Conservation (phyloP, 352 stramenopile genomes). For the Pythium graminicola region DNA sequence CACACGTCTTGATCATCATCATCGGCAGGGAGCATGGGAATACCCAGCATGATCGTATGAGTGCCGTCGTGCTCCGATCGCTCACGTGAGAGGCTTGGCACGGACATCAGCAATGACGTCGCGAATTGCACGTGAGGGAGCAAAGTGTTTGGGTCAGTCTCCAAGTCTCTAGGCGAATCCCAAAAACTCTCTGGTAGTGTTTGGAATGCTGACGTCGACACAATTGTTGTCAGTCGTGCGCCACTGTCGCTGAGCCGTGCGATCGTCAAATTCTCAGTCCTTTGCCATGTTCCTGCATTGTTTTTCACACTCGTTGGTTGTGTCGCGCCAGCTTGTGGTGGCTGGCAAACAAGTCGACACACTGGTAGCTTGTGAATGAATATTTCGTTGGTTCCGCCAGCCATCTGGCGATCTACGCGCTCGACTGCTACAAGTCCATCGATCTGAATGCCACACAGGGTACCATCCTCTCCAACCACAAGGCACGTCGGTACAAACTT, state of each 20-base stretch:
- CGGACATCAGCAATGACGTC: slow-evolving; percentile 7
- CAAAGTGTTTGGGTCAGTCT: neutral
- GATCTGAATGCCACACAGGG: slow-evolving; percentile 28
- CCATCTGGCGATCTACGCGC: slow-evolving; percentile 1
- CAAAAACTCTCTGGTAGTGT: slow-evolving; percentile 17
- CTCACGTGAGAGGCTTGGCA: slow-evolving; percentile 16
- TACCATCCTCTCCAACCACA: slow-evolving; percentile 1
- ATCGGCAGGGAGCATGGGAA: slow-evolving; percentile 26
- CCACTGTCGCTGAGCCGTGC: slow-evolving; percentile 6
- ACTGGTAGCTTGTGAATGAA: slow-evolving; percentile 28
- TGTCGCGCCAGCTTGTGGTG: neutral
- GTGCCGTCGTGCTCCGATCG: slow-evolving; percentile 4
- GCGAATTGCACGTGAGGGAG: slow-evolving; percentile 3
- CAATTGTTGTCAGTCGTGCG: slow-evolving; percentile 6
- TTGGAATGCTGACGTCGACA: slow-evolving; percentile 14
- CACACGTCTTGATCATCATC: slow-evolving; percentile 14
- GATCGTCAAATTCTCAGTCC: neutral
- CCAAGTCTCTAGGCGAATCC: neutral
- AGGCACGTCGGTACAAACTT: neutral
- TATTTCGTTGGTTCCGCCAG: neutral
- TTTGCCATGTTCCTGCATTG: neutral
- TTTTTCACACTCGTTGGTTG: neutral
- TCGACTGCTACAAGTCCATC: slow-evolving; percentile 33
- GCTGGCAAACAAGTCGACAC: slow-evolving; percentile 31
- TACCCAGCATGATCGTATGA: slow-evolving; percentile 21